phyloP scores from a whole-genome alignment of 179 eudicot species.

The Silene vulgaris region DNA sequence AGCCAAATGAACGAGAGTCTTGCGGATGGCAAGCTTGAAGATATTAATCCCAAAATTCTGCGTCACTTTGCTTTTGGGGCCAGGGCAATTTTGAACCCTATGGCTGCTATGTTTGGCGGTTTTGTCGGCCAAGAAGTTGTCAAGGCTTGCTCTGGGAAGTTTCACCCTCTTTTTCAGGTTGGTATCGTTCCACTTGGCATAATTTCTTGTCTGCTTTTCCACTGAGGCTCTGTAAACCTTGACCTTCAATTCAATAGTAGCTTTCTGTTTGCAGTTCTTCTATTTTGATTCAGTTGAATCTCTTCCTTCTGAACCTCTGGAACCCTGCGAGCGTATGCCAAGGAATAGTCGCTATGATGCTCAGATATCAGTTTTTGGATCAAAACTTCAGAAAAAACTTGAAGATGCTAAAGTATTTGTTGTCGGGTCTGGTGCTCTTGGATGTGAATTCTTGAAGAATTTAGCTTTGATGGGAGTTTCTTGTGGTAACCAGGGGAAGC shows the following conservation, averaged over 20 bases:
- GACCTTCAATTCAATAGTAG: not conserved
- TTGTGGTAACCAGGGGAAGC: conserved; percentile 54
- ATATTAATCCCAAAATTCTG: conserved; percentile 51
- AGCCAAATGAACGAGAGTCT: conserved; percentile 43
- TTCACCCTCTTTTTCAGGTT: conserved; percentile 91
- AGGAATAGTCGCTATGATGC: too few relatives aligned
- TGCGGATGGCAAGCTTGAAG: conserved; percentile 53
- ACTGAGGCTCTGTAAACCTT: not conserved
- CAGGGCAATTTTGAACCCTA: conserved; percentile 82
- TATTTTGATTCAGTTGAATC: not conserved
- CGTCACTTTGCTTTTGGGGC: conserved; percentile 76
- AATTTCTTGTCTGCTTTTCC: not conserved
- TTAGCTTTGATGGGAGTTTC: conserved; percentile 90
- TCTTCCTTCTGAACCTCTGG: too few relatives aligned
- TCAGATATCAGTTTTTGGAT: too few relatives aligned
- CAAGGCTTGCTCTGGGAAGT: conserved; percentile 95
- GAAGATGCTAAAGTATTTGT: conserved; percentile 55
- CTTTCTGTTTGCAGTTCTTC: conserved; percentile 37
- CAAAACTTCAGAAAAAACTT: too few relatives aligned
- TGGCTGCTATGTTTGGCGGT: conserved; percentile 99
- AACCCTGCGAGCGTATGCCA: too few relatives aligned
- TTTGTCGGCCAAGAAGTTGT: conserved; percentile 92
- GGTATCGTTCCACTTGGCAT: conserved; percentile 1
- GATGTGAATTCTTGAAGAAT: conserved; percentile 86
- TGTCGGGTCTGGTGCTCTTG: conserved; percentile 90